Percentiles rank a stretch among this genome's conserved stretches.
phyloP scores from a whole-genome alignment of 441 rosid species.

The Iberis amara region DNA sequence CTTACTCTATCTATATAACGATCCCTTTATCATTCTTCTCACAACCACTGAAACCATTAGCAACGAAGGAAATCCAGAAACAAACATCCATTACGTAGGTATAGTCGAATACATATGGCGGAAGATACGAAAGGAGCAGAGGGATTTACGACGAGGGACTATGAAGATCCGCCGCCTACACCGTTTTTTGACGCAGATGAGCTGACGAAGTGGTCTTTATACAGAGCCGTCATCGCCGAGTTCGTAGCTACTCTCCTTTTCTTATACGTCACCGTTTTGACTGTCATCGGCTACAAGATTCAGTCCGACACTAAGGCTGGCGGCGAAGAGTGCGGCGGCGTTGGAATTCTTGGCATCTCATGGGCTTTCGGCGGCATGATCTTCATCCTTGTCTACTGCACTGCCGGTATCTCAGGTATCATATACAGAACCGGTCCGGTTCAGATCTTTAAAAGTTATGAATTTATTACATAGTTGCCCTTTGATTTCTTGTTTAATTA shows the following conservation, averaged over 20 bases:
- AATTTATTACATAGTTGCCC: neutral
- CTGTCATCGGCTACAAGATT: no score
- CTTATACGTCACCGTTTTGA: no score
- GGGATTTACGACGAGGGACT: conserved; percentile 34
- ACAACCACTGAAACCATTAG: conserved; percentile 16
- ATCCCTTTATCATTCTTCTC: neutral
- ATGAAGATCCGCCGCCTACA: no score
- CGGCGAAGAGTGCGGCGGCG: conserved; percentile 39
- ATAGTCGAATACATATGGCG: conserved; percentile 4
- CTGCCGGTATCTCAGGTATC: conserved; percentile 65
- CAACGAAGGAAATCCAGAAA: neutral
- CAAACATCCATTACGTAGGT: no score
- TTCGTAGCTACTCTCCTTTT: conserved; percentile 53
- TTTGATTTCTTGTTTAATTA: neutral
- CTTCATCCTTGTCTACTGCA: no score
- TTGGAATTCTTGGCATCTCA: conserved; percentile 54
- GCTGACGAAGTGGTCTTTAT: no score
- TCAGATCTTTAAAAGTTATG: neutral
- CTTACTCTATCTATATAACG: conserved; percentile 28
- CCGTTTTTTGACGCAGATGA: conserved; percentile 46
- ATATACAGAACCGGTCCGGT: conserved; percentile 1
- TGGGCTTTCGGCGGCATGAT: conserved; percentile 77
- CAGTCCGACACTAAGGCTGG: neutral
- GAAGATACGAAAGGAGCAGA: conserved; percentile 38
- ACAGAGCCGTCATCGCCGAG: conserved; percentile 56